These are phyloP conservation scores for Beauveria brongniartii DNA, from an alignment of 2,329 filamentous ascomycete genomes.

Conservation along the genomic window DNA sequence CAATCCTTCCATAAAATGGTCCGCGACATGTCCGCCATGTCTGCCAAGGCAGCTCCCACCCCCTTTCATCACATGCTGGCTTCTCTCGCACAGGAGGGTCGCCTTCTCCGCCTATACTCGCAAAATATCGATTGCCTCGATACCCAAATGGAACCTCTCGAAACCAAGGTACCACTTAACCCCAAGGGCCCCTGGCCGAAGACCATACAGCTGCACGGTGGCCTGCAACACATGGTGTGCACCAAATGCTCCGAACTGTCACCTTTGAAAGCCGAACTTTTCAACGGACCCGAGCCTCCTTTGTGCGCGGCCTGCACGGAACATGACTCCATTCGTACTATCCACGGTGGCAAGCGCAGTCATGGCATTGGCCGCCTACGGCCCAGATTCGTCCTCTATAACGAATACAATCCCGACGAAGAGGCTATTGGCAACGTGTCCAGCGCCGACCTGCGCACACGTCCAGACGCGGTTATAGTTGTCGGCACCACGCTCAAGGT, in stretches of 20 bases:
- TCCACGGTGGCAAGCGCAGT: conserved; percentile 74
- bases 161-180: conserved; percentile 72
- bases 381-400: conserved; percentile 93
- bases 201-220: conserved; percentile 89
- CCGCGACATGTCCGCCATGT: conserved; percentile 73
- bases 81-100: conserved; percentile 77
- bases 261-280: conserved; percentile 69
- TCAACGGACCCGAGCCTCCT: conserved; percentile 77
- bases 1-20: conserved; percentile 96
- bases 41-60: conserved; percentile 70
- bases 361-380: conserved; percentile 86
- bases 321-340: conserved; percentile 67
- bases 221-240: conserved; percentile 92
- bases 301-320: conserved; percentile 67
- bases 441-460: conserved; percentile 71
- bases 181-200: conserved; percentile 84
- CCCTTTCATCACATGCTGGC: conserved; percentile 90
- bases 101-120: conserved; percentile 82
- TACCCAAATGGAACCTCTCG: conserved; percentile 69
- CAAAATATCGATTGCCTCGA: conserved; percentile 98
- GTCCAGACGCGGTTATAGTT: conserved; percentile 87
- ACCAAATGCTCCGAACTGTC: conserved; percentile 78
- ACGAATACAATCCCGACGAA: conserved; percentile 92
- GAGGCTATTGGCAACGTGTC: conserved; percentile 93
- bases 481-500: conserved; percentile 95